Evolutionary conservation across 1,139 yeast genomes (phyloP).

Genomic region (Debaryomycetaceae sp.): DNA sequence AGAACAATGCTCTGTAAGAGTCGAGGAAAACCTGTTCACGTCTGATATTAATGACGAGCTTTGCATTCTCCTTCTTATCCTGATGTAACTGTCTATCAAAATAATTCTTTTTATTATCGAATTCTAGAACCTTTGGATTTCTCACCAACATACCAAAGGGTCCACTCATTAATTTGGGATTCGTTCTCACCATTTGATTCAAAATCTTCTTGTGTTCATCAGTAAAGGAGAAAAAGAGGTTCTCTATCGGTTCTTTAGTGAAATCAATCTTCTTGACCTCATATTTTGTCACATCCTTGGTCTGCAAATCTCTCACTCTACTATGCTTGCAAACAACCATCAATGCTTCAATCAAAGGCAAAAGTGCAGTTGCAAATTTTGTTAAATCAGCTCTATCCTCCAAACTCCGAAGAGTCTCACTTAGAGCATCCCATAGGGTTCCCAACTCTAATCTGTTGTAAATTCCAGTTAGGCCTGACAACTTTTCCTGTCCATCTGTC

Average conservation of each 20-base stretch:
- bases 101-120: constrained; percentile 88
- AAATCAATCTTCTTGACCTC: constrained; percentile 64
- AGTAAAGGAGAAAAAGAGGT: constrained; percentile 80
- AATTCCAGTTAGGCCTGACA: constrained; percentile 51
- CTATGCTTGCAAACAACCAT: constrained; percentile 96
- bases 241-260: constrained; percentile 72
- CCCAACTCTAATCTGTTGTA: constrained; percentile 73
- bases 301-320: constrained; percentile 61
- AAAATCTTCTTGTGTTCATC: constrained; percentile 85
- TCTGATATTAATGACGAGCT: constrained; percentile 64
- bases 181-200: constrained; percentile 88
- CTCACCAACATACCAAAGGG: constrained; percentile 88
- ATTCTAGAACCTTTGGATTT: constrained; percentile 87
- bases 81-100: constrained; percentile 71
- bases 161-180: constrained; percentile 94
- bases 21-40: constrained; percentile 92
- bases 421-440: constrained; percentile 80
- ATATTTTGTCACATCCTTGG: constrained; percentile 56
- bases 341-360: constrained; percentile 86
- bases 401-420: constrained; percentile 66
- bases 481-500: constrained; percentile 23
- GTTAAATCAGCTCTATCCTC: constrained; percentile 46
- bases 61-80: constrained; percentile 39
- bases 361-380: constrained; percentile 74
- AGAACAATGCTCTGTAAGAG: constrained; percentile 80